Percentiles rank a stretch among this genome's conserved stretches.
phyloP scores from a whole-genome alignment of 2,329 filamentous ascomycete species.

The Aspergillus floridensis region DNA sequence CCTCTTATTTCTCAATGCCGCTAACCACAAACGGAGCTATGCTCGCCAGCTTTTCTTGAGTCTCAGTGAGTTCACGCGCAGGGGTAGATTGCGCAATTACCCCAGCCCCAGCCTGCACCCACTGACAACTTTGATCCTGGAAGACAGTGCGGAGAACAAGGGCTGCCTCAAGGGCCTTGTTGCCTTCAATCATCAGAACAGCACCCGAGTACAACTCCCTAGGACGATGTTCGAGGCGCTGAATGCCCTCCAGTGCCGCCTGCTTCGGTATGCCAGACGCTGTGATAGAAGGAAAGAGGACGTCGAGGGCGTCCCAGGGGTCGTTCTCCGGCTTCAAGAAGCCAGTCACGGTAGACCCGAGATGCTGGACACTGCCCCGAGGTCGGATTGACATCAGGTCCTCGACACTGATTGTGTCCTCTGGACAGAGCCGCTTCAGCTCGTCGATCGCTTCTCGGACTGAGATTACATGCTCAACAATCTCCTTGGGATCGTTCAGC shows the following conservation, averaged over 20 bases:
- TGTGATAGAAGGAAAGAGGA: slow-evolving; percentile 16
- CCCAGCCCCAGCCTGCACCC: slow-evolving; percentile 19
- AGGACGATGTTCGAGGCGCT: slow-evolving; percentile 9
- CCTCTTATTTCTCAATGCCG: neutral
- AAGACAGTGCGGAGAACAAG: slow-evolving; percentile 18
- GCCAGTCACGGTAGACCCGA: slow-evolving; percentile 13
- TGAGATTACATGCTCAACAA: slow-evolving; percentile 17
- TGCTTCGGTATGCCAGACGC: slow-evolving; percentile 16
- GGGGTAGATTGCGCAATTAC: slow-evolving; percentile 15
- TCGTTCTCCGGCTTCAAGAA: slow-evolving; percentile 9
- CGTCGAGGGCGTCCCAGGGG: slow-evolving; percentile 13
- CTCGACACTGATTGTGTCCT: slow-evolving; percentile 5
- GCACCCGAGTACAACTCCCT: slow-evolving; percentile 19
- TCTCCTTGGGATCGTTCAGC: slow-evolving; percentile 13
- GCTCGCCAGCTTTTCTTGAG: slow-evolving; percentile 17
- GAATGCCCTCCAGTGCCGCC: slow-evolving; percentile 10
- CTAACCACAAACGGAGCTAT: slow-evolving; percentile 7
- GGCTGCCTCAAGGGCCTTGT: slow-evolving; percentile 11
- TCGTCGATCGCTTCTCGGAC: slow-evolving; percentile 13
- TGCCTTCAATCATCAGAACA: slow-evolving; percentile 13
- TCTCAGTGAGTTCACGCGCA: slow-evolving; percentile 14
- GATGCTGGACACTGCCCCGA: slow-evolving; percentile 16
- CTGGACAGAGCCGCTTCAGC: slow-evolving; percentile 9
- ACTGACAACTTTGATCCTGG: slow-evolving; percentile 9
- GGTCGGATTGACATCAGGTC: slow-evolving; percentile 16